Conservation (phyloP, 345 rosid genomes). For the Angophora floribunda region DNA sequence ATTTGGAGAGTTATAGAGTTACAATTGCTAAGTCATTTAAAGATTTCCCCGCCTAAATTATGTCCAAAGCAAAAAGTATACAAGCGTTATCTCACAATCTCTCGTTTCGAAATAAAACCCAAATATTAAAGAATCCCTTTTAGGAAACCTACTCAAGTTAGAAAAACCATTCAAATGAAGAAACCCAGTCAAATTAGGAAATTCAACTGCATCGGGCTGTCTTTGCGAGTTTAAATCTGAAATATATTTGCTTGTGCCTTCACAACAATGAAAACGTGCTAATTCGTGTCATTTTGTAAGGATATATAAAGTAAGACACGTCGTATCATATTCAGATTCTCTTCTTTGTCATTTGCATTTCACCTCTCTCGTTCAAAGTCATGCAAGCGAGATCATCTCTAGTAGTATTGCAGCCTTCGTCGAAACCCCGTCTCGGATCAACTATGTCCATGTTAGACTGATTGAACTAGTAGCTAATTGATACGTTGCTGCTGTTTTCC, state of each 20-base stretch:
- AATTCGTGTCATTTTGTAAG: neutral
- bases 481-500: neutral
- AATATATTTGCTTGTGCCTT: no score
- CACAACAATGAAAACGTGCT: neutral
- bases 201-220: neutral
- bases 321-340: no score
- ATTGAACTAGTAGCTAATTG: accelerated
- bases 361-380: neutral
- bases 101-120: neutral
- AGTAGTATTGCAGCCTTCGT: neutral
- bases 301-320: neutral
- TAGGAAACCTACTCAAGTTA: neutral
- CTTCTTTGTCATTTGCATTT: no score
- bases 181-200: neutral
- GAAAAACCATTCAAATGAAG: neutral
- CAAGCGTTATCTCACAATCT: neutral
- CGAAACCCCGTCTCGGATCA: accelerated
- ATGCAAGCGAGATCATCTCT: neutral
- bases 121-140: neutral
- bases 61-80: neutral
- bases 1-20: neutral
- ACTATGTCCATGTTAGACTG: neutral
- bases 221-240: no score
- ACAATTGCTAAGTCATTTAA: neutral
- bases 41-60: neutral